These are phyloP conservation scores for Draba incana DNA, from an alignment of 345 rosid genomes.

Conservation along the genomic window DNA sequence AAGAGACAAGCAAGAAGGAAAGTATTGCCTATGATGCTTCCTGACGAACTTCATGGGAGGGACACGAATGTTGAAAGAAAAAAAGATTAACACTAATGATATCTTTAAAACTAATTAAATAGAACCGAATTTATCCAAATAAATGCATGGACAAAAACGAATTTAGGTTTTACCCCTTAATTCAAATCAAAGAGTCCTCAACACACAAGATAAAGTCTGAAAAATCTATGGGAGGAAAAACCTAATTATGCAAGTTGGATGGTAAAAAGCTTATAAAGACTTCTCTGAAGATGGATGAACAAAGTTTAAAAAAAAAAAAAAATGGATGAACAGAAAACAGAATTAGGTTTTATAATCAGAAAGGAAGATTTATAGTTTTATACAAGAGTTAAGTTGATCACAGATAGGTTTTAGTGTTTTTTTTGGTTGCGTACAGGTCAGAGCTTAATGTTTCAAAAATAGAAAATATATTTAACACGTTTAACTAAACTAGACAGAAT, in stretches of 20 bases:
- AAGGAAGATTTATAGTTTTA: conserved; percentile 22
- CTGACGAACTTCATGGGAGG: conserved; percentile 28
- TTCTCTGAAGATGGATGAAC: conserved; percentile 2
- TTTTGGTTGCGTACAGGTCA: conserved; percentile 40
- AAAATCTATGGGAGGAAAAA: neutral
- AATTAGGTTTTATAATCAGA: neutral
- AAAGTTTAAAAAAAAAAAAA: too few species aligned
- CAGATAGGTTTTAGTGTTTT: conserved; percentile 30
- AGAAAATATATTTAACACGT: conserved; percentile 16
- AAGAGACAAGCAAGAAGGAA: conserved; percentile 30
- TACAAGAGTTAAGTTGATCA: conserved; percentile 30
- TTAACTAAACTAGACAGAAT: conserved; percentile 24
- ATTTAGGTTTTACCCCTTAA: conserved; percentile 20
- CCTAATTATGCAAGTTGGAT: conserved; percentile 16
- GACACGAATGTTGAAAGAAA: conserved; percentile 11
- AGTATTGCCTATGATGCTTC: conserved; percentile 29
- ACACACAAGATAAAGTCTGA: neutral
- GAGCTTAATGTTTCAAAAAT: conserved; percentile 27
- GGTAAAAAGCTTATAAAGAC: neutral
- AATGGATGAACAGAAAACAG: neutral
- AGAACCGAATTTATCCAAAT: neutral
- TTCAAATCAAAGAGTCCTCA: conserved; percentile 6
- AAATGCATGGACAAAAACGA: neutral
- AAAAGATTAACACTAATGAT: neutral
- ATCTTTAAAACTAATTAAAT: neutral